A percentile compares a stretch with the other conserved stretches of the same genome.
These are phyloP conservation scores for Phytophthora aleatoria DNA, from an alignment of 352 stramenopile species.

Conservation along the genomic window DNA sequence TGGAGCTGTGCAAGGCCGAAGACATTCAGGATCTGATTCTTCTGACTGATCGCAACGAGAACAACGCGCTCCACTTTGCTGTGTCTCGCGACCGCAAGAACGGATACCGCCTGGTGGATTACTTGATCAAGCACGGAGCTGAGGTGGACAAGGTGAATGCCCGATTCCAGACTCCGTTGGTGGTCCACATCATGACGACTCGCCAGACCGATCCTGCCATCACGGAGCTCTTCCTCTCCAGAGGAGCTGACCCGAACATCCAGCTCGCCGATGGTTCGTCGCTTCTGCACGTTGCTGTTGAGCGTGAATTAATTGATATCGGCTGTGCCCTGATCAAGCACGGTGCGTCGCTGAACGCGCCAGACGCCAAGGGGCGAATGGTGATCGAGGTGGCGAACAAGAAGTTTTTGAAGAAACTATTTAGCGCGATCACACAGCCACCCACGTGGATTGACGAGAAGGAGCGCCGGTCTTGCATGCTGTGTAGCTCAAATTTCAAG, in stretches of 20 bases:
- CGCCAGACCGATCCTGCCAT: constrained; percentile 83
- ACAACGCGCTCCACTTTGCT: constrained; percentile 86
- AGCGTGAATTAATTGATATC: constrained; percentile 83
- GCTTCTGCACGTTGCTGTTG: constrained; percentile 81
- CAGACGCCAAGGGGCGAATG: constrained; percentile 72
- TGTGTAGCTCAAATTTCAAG: constrained; percentile 74
- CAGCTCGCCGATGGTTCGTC: constrained; percentile 80
- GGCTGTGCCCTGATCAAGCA: constrained; percentile 73
- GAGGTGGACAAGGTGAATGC: constrained; percentile 88
- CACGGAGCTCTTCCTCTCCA: constrained; percentile 69
- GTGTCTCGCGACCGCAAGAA: constrained; percentile 86
- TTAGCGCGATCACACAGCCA: constrained; percentile 75
- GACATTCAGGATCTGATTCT: constrained; percentile 70
- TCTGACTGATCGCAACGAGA: constrained; percentile 82
- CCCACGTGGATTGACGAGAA: constrained; percentile 86
- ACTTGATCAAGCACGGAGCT: constrained; percentile 81
- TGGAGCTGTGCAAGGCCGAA: constrained; percentile 82
- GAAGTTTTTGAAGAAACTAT: constrained; percentile 84
- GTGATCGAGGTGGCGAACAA: constrained; percentile 81
- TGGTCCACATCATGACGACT: constrained; percentile 88
- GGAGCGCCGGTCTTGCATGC: constrained; percentile 71
- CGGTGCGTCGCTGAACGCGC: constrained; percentile 73
- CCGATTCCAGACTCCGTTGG: constrained; percentile 75
- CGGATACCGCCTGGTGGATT: constrained; percentile 78
- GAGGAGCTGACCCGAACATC: constrained; percentile 74